Percentiles rank a stretch among this genome's conserved stretches.
Conservation (phyloP, 2,329 filamentous ascomycete species). For the Clonostachys sp. region DNA sequence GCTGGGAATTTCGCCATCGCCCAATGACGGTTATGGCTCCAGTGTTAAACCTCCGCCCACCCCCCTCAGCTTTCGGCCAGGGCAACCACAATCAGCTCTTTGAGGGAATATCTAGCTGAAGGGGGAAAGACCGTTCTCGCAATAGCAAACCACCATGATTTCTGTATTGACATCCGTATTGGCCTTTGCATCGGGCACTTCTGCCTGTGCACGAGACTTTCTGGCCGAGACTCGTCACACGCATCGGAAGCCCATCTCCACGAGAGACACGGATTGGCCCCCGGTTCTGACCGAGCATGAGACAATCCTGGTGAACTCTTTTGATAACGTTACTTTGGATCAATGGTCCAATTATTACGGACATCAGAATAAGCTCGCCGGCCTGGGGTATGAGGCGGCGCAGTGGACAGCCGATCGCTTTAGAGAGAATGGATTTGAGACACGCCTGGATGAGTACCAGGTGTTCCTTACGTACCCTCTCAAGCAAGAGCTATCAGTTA, state of each 20-base stretch:
- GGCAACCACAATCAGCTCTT: no score
- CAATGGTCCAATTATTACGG: slow-evolving; percentile 32
- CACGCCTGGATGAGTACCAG: slow-evolving; percentile 41
- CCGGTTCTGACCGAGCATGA: slow-evolving; percentile 24
- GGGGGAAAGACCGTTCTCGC: no score
- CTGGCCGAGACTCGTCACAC: slow-evolving; percentile 17
- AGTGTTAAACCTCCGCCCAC: no score
- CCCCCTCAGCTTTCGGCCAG: no score
- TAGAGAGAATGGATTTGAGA: slow-evolving; percentile 24
- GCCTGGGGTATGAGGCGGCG: slow-evolving; percentile 26
- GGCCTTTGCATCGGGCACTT: slow-evolving; percentile 11
- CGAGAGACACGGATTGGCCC: slow-evolving; percentile 25
- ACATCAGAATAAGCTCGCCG: slow-evolving; percentile 29
- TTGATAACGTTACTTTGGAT: slow-evolving; percentile 29
- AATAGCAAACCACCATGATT: no score
- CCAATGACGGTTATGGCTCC: no score
- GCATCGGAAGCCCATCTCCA: slow-evolving; percentile 20
- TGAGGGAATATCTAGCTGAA: no score
- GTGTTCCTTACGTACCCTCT: slow-evolving; percentile 59
- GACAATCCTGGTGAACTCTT: slow-evolving; percentile 24
- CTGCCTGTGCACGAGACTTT: slow-evolving; percentile 22
- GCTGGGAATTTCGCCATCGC: no score
- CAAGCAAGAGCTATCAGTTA: slow-evolving; percentile 42
- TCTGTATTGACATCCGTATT: slow-evolving; percentile 1
- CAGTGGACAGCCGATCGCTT: slow-evolving; percentile 31